Conservation (phyloP, 345 rosid species). For the Pugionium cornutum region DNA sequence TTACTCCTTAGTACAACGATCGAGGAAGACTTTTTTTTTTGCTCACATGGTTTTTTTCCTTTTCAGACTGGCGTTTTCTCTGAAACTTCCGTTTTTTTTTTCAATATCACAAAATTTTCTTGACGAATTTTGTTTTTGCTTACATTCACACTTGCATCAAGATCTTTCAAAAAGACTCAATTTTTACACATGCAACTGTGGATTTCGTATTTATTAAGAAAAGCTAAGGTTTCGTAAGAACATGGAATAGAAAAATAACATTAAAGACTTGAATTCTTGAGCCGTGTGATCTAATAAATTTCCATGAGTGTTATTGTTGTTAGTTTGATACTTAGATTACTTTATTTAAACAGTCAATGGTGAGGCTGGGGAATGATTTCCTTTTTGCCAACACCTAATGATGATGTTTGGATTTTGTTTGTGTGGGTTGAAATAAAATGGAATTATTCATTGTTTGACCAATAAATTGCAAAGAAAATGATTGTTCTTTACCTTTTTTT, state of each 20-base stretch:
- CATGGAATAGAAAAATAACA: background rate
- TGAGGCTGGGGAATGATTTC: slow-evolving; percentile 27
- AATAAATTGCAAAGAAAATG: slow-evolving; percentile 15
- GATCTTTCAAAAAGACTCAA: background rate
- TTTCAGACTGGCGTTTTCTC: slow-evolving; percentile 39
- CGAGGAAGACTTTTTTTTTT: slow-evolving; percentile 37
- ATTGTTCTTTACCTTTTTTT: background rate
- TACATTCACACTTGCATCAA: slow-evolving; percentile 20
- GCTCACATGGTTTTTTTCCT: slow-evolving; percentile 20
- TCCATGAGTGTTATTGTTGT: slow-evolving; percentile 24
- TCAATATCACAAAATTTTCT: slow-evolving; percentile 2
- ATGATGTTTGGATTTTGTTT: slow-evolving; percentile 39
- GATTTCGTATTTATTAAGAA: slow-evolving; percentile 4
- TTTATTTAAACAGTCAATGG: slow-evolving; percentile 29
- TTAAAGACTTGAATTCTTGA: background rate
- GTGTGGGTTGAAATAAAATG: slow-evolving; percentile 24
- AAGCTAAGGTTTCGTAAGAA: background rate
- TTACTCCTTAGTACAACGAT: slow-evolving; percentile 36
- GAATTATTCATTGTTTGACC: slow-evolving; percentile 32
- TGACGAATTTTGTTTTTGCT: slow-evolving; percentile 3
- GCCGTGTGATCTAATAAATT: slow-evolving; percentile 21
- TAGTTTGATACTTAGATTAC: background rate
- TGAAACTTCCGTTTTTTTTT: slow-evolving; percentile 18
- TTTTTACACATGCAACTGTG: background rate
- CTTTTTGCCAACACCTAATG: slow-evolving; percentile 34